These are phyloP conservation scores for Stephanodiscus minutulus DNA, from an alignment of 108 stramenopile genomes.

Conservation along the genomic window DNA sequence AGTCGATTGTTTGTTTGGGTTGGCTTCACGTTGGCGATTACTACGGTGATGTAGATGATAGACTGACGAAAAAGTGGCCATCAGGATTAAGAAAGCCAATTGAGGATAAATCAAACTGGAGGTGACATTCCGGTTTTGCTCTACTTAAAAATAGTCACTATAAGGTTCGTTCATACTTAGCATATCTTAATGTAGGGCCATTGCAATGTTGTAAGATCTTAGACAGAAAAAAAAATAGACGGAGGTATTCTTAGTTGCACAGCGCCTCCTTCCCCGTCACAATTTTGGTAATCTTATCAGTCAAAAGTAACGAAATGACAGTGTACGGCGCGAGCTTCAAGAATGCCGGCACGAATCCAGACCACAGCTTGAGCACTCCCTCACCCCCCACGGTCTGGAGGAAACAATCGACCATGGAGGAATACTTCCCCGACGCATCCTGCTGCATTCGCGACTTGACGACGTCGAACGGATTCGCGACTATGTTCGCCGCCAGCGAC, in stretches of 20 bases:
- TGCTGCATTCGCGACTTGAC: conserved; percentile 70
- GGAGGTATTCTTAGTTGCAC: conserved; percentile 11
- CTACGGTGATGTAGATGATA: conserved; percentile 6
- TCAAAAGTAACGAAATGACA: conserved; percentile 65
- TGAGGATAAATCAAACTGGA: conserved; percentile 26
- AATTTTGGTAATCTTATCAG: conserved; percentile 66
- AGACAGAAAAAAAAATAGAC: neutral
- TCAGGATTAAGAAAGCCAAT: conserved; percentile 30
- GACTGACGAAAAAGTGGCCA: conserved; percentile 34
- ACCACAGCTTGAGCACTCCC: conserved; percentile 59
- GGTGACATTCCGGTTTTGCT: neutral
- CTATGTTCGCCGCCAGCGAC: conserved; percentile 67
- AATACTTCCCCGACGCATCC: conserved; percentile 56
- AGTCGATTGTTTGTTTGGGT: conserved; percentile 33
- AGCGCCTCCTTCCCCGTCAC: conserved; percentile 68
- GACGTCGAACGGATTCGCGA: conserved; percentile 78
- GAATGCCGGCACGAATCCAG: conserved; percentile 74
- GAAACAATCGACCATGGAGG: conserved; percentile 65
- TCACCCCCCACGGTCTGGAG: conserved; percentile 54
- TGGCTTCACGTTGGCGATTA: conserved; percentile 49
- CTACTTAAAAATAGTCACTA: neutral
- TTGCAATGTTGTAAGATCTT: neutral
- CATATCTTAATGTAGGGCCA: neutral
- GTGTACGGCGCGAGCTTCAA: conserved; percentile 80
- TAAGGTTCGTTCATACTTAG: neutral